Evolutionary conservation across 768 basidiomycete species (phyloP), one percentile per base, ranked within the genome.

Genomic region (Xerocomellus dryophilus): DNA sequence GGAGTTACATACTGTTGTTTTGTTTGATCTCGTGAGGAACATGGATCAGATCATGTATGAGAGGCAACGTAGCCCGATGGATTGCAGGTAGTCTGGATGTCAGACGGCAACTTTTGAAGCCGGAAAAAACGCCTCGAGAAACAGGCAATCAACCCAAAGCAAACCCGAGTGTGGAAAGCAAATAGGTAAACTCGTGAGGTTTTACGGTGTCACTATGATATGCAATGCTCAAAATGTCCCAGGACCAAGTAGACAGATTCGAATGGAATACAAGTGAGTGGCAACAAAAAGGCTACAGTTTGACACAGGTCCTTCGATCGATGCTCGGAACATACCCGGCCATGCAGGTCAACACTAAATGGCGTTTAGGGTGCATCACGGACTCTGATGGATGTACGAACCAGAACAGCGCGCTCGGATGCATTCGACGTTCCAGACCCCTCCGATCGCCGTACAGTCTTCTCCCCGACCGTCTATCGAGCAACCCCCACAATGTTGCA

Each of bases 401-500:
- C 84, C 78, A 43, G 69, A 69, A 67, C 84, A 86, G 54, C 63
- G 64, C 29, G 79, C 79, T 55, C 65, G 66, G 45, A 82, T 77
- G 68, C 90, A 93, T n/a, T 79, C 81, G 62, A 90, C 86, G 64
- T 83, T 83, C 79, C 82, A 81, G 18, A 79, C 83, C 43, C 83
- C 81, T 42, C 71, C 56, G 60, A 92, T 89, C 42, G 77, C 71
- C 17, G 83, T 83, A 69, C 89, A 93, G 68, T 93, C 86, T 66
- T 82, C 73, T 23, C 90, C 90, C 40, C 72, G 64, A 18, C 82
- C 82, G n/a, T 79, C 69, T 17, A 80, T 76, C 2, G 80, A 69
- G 65, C 90, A 92, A 27, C 90, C 90, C 57, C 89, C 90, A 69
- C 90, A 92, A 14, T 84, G 83, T 54, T 82, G 76, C 43, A 91